Base-by-base conservation (phyloP, 306 rosid genomes). In the Casuarina glauca region DNA sequence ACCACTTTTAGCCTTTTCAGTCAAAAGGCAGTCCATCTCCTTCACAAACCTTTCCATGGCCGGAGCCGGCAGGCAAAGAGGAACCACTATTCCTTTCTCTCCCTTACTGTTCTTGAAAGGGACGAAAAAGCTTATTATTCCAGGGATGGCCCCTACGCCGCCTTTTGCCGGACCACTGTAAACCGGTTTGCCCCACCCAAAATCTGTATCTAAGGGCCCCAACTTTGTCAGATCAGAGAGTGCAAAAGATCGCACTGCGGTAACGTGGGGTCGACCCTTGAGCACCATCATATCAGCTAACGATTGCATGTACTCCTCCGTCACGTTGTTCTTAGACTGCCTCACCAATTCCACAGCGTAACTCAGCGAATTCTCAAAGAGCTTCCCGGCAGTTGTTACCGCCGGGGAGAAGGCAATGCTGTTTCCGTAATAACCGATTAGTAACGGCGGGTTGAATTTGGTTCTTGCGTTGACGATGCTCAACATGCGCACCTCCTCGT, bases 141-240 rank as follows among this genome's bases (percentile, higher is more conserved):
- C 87, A 4, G 93, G 91, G 2, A 85, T 82, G 8, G 90, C 84
- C 10, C 90, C 92, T 0, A 80, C 86, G 0, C 89, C 90, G 4
- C 87, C 88, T 46, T 79, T 84, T 0, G 91, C 89, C 0, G 89
- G 87, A 0, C 96, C 96, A 38, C 90, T 90, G n/a, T 85, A 90
- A 0, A 19, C 79, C 0, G 96, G 73, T 44, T 80, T 78, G 0
- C 96, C 96, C 96, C 96, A 90, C 38, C 96, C 96, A 3, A 85
- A 82, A 46, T 92, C 88, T 36, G 87, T 86, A 0, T 87, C 86
- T 13, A 72, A 79, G 0, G 87, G 85, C 12, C 95, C 93, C 0
- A 81, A 85, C 4, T 83, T 87, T 0, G 87, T 88, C 81, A 88
- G 76, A 20, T 92, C 89, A 0, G 97, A 84, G 19, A 90, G 87